Evolutionary conservation across 148 eudicot species (phyloP).

Genomic region (Dysphania ambrosioides): DNA sequence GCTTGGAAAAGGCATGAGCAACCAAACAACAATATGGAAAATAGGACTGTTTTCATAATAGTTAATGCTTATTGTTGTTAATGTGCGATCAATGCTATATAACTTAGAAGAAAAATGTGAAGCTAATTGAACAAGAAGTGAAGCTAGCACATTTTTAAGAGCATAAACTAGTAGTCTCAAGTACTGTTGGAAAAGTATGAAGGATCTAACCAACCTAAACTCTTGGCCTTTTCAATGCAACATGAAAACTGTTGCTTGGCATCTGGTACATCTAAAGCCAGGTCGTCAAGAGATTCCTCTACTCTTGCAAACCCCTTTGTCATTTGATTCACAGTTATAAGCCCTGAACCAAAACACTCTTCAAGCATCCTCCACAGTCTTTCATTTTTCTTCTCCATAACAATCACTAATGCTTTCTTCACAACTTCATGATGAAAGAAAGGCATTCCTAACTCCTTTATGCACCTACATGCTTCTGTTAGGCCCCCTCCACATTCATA

Average conservation of each 20-base stretch:
- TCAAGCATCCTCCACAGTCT: conserved; percentile 44
- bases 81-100: too few relatives aligned
- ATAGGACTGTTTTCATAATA: too few relatives aligned
- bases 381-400: conserved; percentile 49
- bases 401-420: conserved; percentile 42
- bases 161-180: conserved; percentile 1
- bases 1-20: too few relatives aligned
- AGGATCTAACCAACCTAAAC: conserved; percentile 47
- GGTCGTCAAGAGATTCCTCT: conserved; percentile 48
- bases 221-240: conserved; percentile 34
- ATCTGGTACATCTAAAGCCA: conserved; percentile 52
- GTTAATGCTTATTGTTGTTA: too few relatives aligned
- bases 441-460: conserved; percentile 53
- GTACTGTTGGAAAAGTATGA: conserved; percentile 20
- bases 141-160: conserved; percentile 1
- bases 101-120: too few relatives aligned
- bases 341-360: conserved; percentile 42
- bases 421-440: conserved; percentile 63
- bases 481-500: conserved; percentile 54
- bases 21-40: too few relatives aligned
- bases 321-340: conserved; percentile 58
- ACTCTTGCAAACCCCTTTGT: conserved; percentile 53
- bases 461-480: conserved; percentile 49
- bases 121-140: background rate
- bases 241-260: conserved; percentile 38